These are phyloP conservation scores for Phanerodontia chrysosporium DNA, from an alignment of 768 basidiomycete species.

Conservation along the genomic window DNA sequence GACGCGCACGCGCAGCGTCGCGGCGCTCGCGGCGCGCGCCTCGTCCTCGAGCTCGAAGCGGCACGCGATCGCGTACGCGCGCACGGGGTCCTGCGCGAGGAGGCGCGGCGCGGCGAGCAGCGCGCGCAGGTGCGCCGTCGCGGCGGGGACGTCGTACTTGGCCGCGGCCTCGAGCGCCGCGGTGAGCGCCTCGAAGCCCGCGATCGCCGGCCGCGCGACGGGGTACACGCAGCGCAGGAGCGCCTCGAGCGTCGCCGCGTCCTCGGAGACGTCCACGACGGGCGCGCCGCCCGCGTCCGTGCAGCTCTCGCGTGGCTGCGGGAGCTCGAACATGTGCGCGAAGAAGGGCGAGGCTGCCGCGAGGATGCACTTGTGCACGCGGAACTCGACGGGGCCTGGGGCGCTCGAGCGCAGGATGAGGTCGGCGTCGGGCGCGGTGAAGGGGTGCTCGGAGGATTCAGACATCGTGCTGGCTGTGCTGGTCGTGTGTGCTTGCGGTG, in stretches of 20 bases:
- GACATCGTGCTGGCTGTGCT: not conserved
- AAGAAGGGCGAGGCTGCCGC: slow-evolving; percentile 12
- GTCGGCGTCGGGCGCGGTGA: slow-evolving; percentile 49
- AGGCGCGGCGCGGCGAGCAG: not conserved
- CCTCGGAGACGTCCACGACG: slow-evolving; percentile 4
- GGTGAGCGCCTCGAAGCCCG: not conserved
- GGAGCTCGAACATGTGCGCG: slow-evolving; percentile 8
- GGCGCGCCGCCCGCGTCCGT: not conserved
- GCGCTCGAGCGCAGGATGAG: slow-evolving; percentile 42
- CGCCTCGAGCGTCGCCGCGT: not conserved
- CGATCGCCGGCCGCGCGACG: not conserved
- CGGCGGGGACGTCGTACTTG: slow-evolving; percentile 5
- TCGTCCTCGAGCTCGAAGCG: slow-evolving; percentile 6
- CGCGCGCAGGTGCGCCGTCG: not conserved
- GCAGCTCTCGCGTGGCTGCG: not conserved
- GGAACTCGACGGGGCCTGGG: slow-evolving; percentile 54
- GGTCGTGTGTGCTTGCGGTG: too few species aligned
- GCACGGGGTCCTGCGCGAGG: slow-evolving; percentile 4
- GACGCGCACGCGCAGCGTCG: not conserved
- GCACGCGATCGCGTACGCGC: slow-evolving; percentile 14
- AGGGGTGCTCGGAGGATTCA: slow-evolving; percentile 18
- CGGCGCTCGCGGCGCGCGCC: slow-evolving; percentile 1
- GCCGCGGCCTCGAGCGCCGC: slow-evolving; percentile 10
- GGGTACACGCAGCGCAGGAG: slow-evolving; percentile 8
- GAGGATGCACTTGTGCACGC: slow-evolving; percentile 10